These are phyloP conservation scores for Rhododendron simsii DNA, from an alignment of 148 eudicot species.

Conservation along the genomic window DNA sequence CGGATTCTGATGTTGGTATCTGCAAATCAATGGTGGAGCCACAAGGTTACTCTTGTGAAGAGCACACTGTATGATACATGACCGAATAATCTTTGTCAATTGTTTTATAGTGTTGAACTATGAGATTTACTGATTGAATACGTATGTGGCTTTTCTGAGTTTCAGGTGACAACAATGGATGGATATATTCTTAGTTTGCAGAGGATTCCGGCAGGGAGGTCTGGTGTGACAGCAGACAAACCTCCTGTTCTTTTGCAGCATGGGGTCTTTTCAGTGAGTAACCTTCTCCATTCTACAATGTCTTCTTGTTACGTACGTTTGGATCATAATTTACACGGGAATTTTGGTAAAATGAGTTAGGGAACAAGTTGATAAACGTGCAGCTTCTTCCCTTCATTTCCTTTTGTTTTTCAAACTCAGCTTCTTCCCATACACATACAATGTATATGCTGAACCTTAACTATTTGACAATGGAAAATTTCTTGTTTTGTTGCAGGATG, in stretches of 20 bases:
- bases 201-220: slow-evolving; percentile 33
- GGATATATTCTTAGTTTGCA: slow-evolving; percentile 46
- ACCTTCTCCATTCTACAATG: not conserved
- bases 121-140: not conserved
- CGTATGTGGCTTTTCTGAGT: not conserved
- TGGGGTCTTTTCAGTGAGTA: slow-evolving; percentile 37
- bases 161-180: slow-evolving; percentile 39
- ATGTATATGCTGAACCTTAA: not conserved
- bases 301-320: not conserved
- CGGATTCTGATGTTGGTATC: slow-evolving; percentile 10
- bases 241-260: slow-evolving; percentile 49
- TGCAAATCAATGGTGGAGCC: slow-evolving; percentile 31
- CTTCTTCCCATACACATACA: not conserved
- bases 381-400: not conserved
- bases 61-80: slow-evolving; percentile 27
- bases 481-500: slow-evolving; percentile 34
- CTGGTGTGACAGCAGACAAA: slow-evolving; percentile 18
- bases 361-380: not conserved
- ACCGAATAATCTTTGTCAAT: not conserved
- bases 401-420: not conserved
- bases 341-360: not conserved
- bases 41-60: slow-evolving; percentile 39
- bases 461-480: not conserved
- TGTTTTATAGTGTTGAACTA: not conserved
- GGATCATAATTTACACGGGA: not conserved